A percentile compares a stretch with the other conserved stretches of the same genome.
phyloP scores from a whole-genome alignment of 495 filamentous ascomycete genomes.

The Xylaria palmicola region DNA sequence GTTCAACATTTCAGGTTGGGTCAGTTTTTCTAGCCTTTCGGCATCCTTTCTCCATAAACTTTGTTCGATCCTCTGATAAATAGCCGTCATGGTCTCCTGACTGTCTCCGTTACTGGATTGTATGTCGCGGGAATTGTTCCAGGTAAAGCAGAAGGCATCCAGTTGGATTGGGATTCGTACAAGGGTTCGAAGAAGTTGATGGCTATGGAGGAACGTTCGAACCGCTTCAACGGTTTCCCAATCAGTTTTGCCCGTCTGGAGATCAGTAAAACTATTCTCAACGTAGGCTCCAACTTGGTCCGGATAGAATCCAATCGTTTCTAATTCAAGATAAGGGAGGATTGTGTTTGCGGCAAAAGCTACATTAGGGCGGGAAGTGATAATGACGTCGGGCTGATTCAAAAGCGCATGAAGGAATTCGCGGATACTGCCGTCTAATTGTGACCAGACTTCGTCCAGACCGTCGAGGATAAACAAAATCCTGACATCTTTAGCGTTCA shows the following conservation, averaged over 20 bases:
- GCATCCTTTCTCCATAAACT: slow-evolving; percentile 43
- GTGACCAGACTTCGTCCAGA: slow-evolving; percentile 41
- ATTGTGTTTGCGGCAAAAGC: slow-evolving; percentile 11
- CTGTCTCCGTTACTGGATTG: slow-evolving; percentile 1
- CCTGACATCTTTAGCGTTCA: slow-evolving; percentile 12
- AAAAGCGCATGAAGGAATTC: slow-evolving; percentile 34
- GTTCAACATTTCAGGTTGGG: neutral
- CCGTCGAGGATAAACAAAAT: slow-evolving; percentile 43
- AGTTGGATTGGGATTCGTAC: slow-evolving; percentile 48
- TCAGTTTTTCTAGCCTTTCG: neutral
- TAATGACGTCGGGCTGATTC: slow-evolving; percentile 35
- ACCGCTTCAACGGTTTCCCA: slow-evolving; percentile 22
- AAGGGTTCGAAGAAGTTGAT: slow-evolving; percentile 37
- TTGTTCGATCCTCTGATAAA: slow-evolving; percentile 41
- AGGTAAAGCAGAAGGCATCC: slow-evolving; percentile 47
- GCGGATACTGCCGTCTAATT: slow-evolving; percentile 22
- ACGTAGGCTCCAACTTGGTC: slow-evolving; percentile 35
- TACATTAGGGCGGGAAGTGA: slow-evolving; percentile 38
- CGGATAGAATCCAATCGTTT: slow-evolving; percentile 37
- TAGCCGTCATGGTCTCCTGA: slow-evolving; percentile 40
- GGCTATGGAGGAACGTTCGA: slow-evolving; percentile 32
- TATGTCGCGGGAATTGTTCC: slow-evolving; percentile 21
- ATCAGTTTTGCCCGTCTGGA: neutral
- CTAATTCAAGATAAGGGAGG: slow-evolving; percentile 29
- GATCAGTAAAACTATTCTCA: slow-evolving; percentile 19